Evolutionary conservation across 192 early-diverging fungal species (phyloP).

Genomic region (Lobosporangium transversale): DNA sequence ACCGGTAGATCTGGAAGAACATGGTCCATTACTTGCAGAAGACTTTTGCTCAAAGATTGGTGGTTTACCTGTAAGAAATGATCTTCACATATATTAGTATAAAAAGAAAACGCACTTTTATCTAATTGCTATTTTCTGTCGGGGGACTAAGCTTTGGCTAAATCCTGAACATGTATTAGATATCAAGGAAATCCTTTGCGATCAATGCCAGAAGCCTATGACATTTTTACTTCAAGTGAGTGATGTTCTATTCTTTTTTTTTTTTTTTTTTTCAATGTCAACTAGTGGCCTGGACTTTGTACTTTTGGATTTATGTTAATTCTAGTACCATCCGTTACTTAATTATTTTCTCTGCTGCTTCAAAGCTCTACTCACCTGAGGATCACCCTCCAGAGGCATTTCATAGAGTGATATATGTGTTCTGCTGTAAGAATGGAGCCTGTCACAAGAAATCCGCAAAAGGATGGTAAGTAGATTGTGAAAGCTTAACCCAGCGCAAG

Average conservation of each 20-base stretch:
- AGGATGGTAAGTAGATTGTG: constrained; percentile 56
- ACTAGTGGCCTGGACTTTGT: too few relatives aligned
- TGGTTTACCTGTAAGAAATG: constrained; percentile 74
- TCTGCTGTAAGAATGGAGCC: constrained; percentile 87
- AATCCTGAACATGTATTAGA: constrained; percentile 74
- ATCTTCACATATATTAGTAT: background rate
- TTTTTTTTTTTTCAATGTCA: too few relatives aligned
- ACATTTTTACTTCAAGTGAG: constrained; percentile 81
- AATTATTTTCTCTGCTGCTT: too few relatives aligned
- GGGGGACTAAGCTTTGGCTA: constrained; percentile 72
- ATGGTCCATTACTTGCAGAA: constrained; percentile 64
- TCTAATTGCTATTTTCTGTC: background rate
- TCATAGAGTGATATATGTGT: constrained; percentile 92
- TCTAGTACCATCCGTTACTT: too few relatives aligned
- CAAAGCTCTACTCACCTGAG: constrained; percentile 90
- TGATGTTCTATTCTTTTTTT: constrained; percentile 21
- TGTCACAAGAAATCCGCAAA: constrained; percentile 74
- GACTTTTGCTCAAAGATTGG: constrained; percentile 89
- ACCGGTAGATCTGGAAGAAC: constrained; percentile 60
- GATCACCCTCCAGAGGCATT: constrained; percentile 87
- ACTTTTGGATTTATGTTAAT: too few relatives aligned
- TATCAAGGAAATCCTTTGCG: constrained; percentile 71
- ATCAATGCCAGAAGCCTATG: constrained; percentile 80
- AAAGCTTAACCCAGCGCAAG: too few relatives aligned
- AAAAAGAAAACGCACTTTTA: background rate